A percentile compares a stretch with the other conserved stretches of the same genome.
These are phyloP conservation scores for Puya raimondii DNA, from an alignment of 176 grass and related monocot genomes.

Conservation along the genomic window DNA sequence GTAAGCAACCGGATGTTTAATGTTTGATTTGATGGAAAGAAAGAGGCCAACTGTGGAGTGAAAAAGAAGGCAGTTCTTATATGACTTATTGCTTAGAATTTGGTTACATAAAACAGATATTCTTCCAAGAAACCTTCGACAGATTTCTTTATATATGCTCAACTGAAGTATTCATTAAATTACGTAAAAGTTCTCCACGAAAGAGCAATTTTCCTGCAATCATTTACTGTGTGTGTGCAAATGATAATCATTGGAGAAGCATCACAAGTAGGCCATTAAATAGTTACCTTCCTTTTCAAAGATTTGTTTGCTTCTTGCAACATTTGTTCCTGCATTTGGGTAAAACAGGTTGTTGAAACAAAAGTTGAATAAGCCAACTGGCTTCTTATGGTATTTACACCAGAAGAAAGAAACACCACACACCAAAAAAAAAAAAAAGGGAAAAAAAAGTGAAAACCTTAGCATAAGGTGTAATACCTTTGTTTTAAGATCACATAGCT, in stretches of 20 bases:
- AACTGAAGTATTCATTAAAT: too few relatives aligned
- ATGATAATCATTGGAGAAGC: neutral
- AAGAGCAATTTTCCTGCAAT: too few relatives aligned
- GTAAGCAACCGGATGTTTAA: too few relatives aligned
- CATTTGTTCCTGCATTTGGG: conserved; percentile 39
- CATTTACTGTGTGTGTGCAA: neutral
- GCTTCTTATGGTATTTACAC: too few relatives aligned
- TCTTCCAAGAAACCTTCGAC: too few relatives aligned
- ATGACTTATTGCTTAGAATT: too few relatives aligned
- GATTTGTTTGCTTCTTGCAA: conserved; percentile 52
- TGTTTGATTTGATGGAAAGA: neutral
- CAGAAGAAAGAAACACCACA: too few relatives aligned
- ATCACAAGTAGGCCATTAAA: neutral
- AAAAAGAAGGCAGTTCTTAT: too few relatives aligned
- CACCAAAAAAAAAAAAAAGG: neutral
- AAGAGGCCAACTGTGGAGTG: neutral
- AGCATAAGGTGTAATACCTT: conserved; percentile 29
- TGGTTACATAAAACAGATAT: too few relatives aligned
- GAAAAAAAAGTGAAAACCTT: neutral
- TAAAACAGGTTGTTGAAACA: neutral
- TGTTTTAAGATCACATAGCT: conserved; percentile 54
- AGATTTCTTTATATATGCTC: too few relatives aligned
- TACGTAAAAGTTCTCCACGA: too few relatives aligned
- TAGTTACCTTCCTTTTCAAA: conserved; percentile 59
- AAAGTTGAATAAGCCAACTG: too few relatives aligned